Percentiles rank a stretch among this genome's conserved stretches.
These are phyloP conservation scores for Phytopythium oedochilum DNA, from an alignment of 352 stramenopile species.

Conservation along the genomic window DNA sequence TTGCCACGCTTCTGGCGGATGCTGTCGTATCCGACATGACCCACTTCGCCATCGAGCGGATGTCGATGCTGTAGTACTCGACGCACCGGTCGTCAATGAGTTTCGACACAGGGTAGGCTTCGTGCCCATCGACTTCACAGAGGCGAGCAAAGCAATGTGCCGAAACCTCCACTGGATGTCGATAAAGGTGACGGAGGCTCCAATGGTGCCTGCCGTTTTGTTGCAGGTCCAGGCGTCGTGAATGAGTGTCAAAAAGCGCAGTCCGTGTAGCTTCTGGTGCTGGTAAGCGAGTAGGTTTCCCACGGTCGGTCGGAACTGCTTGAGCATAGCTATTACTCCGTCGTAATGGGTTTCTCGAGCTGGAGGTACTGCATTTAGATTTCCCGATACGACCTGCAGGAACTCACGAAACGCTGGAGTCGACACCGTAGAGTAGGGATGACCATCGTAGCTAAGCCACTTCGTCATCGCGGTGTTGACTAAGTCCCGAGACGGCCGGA, in stretches of 20 bases:
- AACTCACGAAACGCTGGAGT: too few species aligned
- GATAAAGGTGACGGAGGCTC: not conserved
- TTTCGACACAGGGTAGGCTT: not conserved
- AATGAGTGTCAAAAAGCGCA: not conserved
- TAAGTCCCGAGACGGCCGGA: too few species aligned
- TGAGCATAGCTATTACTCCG: too few species aligned
- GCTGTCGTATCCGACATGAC: not conserved
- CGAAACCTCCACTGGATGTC: slow-evolving; percentile 1
- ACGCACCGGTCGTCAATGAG: not conserved
- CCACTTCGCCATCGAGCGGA: not conserved
- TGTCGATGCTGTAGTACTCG: not conserved
- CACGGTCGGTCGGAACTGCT: not conserved
- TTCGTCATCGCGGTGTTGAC: too few species aligned
- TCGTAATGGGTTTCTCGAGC: too few species aligned
- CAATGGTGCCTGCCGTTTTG: not conserved
- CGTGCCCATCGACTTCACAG: not conserved
- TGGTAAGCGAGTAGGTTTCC: not conserved
- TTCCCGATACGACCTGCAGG: too few species aligned
- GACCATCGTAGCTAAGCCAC: too few species aligned
- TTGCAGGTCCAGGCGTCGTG: not conserved
- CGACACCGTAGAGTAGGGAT: too few species aligned
- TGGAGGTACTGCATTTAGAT: too few species aligned
- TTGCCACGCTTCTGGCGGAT: slow-evolving; percentile 1
- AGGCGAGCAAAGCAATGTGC: not conserved
- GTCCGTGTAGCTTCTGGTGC: not conserved